Conservation (phyloP, 2,329 filamentous ascomycete genomes). For the Trichoderma atrobrunneum region DNA sequence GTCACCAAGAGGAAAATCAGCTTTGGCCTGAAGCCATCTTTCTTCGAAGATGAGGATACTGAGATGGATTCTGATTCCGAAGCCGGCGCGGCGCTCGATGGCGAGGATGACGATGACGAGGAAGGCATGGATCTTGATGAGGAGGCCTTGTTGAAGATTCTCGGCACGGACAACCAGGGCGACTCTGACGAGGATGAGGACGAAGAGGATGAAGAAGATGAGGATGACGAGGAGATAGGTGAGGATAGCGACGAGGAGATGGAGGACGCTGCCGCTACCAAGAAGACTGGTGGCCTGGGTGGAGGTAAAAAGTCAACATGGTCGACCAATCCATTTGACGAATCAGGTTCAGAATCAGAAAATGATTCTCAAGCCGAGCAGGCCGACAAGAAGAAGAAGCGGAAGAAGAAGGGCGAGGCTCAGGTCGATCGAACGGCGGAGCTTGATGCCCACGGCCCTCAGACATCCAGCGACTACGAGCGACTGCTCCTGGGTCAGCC, state of each 20-base stretch:
- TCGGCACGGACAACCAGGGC: constrained; percentile 46
- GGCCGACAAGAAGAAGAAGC: constrained; percentile 57
- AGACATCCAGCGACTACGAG: constrained; percentile 89
- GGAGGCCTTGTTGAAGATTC: constrained; percentile 42
- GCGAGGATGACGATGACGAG: constrained; percentile 45
- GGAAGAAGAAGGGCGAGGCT: constrained; percentile 71
- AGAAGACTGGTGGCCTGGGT: constrained; percentile 35
- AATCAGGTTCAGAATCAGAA: constrained; percentile 52
- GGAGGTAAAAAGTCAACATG: constrained; percentile 82
- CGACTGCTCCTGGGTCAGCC: constrained; percentile 87
- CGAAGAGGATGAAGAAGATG: constrained; percentile 28
- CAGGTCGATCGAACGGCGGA: constrained; percentile 90
- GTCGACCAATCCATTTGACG: constrained; percentile 68
- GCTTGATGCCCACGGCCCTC: constrained; percentile 82
- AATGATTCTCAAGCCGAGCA: constrained; percentile 32
- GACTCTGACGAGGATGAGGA: constrained; percentile 37
- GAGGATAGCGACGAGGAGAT: constrained; percentile 38
- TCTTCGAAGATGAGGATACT: constrained; percentile 65
- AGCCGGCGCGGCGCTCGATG: constrained; percentile 45
- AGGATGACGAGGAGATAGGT: constrained; percentile 43
- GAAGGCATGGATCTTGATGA: constrained; percentile 51
- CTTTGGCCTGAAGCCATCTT: constrained; percentile 89
- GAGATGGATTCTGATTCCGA: constrained; percentile 50
- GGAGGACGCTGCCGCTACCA: constrained; percentile 38
- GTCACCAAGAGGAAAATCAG: constrained; percentile 72